Conservation (phyloP, 768 basidiomycete species). For the Tricholoma terreum region DNA sequence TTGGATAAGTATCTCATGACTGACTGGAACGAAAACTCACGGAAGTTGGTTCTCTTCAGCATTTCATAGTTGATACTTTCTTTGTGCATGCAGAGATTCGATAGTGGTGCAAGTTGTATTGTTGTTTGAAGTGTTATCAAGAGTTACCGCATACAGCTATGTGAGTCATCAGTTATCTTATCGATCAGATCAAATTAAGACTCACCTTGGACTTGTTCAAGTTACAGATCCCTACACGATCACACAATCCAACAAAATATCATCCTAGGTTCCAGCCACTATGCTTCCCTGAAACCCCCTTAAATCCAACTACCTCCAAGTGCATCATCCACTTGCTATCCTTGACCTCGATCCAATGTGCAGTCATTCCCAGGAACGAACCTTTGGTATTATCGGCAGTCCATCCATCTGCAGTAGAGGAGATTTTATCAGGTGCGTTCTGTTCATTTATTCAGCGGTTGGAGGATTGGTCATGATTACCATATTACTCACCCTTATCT, state of each 20-base stretch:
- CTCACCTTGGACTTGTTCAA: constrained; percentile 9
- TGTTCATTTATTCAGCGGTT: background rate
- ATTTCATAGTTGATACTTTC: constrained; percentile 7
- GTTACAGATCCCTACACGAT: constrained; percentile 21
- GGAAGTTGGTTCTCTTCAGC: constrained; percentile 16
- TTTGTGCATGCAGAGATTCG: too few relatives aligned
- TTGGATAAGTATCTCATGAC: background rate
- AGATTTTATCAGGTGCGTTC: constrained; percentile 16
- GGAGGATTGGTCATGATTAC: background rate
- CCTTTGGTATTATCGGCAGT: constrained; percentile 12
- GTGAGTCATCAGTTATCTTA: background rate
- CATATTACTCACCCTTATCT: background rate
- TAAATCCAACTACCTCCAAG: constrained; percentile 20
- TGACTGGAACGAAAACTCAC: constrained; percentile 5
- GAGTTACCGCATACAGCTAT: constrained; percentile 17
- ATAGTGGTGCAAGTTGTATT: too few relatives aligned
- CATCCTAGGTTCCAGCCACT: constrained; percentile 23
- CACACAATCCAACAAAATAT: constrained; percentile 20
- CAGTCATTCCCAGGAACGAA: constrained; percentile 12
- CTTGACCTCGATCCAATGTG: constrained; percentile 21
- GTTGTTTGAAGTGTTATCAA: constrained; percentile 19
- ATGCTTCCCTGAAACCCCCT: constrained; percentile 19
- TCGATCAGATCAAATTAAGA: background rate
- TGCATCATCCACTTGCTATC: constrained; percentile 19
- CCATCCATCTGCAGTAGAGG: constrained; percentile 16